Evolutionary conservation across 176 grass and related monocot species (phyloP).

Genomic region (Thalia dealbata): DNA sequence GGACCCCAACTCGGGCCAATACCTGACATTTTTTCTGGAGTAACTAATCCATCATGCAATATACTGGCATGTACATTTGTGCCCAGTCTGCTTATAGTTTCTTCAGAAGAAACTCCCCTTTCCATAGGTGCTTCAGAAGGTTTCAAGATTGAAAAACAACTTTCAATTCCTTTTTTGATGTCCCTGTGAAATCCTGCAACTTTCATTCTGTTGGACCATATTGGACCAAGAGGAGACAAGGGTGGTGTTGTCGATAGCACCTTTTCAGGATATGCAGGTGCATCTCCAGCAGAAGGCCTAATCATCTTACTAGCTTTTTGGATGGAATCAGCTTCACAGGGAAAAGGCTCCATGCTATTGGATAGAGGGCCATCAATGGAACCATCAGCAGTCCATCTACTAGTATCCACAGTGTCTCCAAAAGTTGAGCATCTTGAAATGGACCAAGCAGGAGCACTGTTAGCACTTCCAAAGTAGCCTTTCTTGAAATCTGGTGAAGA

Average conservation of each 20-base stretch:
- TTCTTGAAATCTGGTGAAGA: constrained; percentile 59
- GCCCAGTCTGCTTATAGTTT: constrained; percentile 19
- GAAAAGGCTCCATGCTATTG: constrained; percentile 34
- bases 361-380: constrained; percentile 70
- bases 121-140: constrained; percentile 14
- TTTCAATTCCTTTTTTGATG: constrained; percentile 34
- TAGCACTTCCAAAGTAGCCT: constrained; percentile 39
- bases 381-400: constrained; percentile 28
- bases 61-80: constrained; percentile 21
- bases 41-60: constrained; percentile 47
- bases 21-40: constrained; percentile 24
- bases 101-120: constrained; percentile 24
- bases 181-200: constrained; percentile 26
- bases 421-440: constrained; percentile 17
- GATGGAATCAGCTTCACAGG: neutral
- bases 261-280: constrained; percentile 30
- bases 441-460: constrained; percentile 24
- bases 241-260: constrained; percentile 54
- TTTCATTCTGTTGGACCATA: constrained; percentile 53
- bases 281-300: constrained; percentile 21
- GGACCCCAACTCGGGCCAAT: constrained; percentile 14
- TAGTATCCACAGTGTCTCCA: constrained; percentile 5
- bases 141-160: constrained; percentile 33
- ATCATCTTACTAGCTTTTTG: constrained; percentile 14
- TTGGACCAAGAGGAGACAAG: constrained; percentile 75